phyloP scores from a whole-genome alignment of 345 rosid species.

The Capsella bursapastoris region DNA sequence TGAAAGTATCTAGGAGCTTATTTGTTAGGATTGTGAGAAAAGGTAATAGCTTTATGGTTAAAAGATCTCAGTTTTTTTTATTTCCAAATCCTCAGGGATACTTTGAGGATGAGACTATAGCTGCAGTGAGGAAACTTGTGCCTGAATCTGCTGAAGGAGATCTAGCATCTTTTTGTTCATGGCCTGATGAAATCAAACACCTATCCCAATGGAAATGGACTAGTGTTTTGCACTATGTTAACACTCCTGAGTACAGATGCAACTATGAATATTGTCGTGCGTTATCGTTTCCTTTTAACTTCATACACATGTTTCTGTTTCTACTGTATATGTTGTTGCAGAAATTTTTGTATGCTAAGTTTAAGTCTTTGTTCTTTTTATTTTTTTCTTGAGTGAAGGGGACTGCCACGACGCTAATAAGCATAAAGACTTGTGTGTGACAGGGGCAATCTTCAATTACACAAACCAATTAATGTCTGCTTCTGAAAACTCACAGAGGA shows the following conservation, averaged over 20 bases:
- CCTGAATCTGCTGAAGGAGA: slow-evolving; percentile 78
- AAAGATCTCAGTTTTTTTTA: neutral
- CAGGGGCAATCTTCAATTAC: slow-evolving; percentile 87
- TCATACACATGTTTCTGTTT: neutral
- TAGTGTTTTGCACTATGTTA: slow-evolving; percentile 81
- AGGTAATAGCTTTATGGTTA: neutral
- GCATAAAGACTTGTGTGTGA: slow-evolving; percentile 61
- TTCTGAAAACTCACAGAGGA: slow-evolving; percentile 45
- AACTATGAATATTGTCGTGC: slow-evolving; percentile 79
- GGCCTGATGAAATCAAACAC: slow-evolving; percentile 73
- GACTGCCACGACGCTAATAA: slow-evolving; percentile 83
- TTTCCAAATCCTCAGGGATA: slow-evolving; percentile 50
- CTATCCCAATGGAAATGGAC: slow-evolving; percentile 68
- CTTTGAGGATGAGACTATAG: slow-evolving; percentile 65
- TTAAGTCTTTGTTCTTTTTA: neutral
- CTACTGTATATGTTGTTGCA: neutral
- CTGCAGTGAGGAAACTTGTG: slow-evolving; percentile 63
- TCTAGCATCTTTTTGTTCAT: slow-evolving; percentile 79
- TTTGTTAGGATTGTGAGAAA: neutral
- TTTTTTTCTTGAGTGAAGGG: slow-evolving; percentile 53
- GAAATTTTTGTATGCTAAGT: neutral
- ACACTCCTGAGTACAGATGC: slow-evolving; percentile 91
- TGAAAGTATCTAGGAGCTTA: neutral
- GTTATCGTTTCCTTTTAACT: slow-evolving; percentile 35
- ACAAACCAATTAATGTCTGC: slow-evolving; percentile 64